Base-by-base conservation (phyloP, 768 basidiomycete species). In the Trametes maxima region DNA sequence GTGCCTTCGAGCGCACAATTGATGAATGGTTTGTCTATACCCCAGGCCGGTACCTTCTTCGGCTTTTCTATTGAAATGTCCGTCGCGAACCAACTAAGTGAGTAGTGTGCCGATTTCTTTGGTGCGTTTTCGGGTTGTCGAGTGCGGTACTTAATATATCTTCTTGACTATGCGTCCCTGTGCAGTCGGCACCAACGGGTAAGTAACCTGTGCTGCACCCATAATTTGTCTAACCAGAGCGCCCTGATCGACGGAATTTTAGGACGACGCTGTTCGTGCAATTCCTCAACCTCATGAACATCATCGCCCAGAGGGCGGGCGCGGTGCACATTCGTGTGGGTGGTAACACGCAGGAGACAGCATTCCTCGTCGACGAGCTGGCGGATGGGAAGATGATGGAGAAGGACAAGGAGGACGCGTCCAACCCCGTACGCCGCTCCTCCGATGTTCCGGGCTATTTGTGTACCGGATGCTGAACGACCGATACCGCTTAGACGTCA, bases 61-160 rank as follows among this genome's bases (percentile, higher is more conserved):
- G 89, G 88, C 0, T 92, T 92, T 69, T 89, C 86, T 4, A 80
- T 92, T 36, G 90, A 92, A 70, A 79, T 90, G 77, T 88, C 88
- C 47, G 85, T 91, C 3, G 79, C 85, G 10, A 60, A 57, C 47
- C 63, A 64, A 39, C 45, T 64, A 28, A 64, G 63, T 64, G 40
- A 60, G 63, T 60, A n/a, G 28, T 8, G 28, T 8, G 3, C 24
- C 8, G 13, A 24, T 39, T 46, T 35, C n/a, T 19, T 25, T n/a
- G 19, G 14, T 21, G 25, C 16, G 12, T 14, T 19, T n/a, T 19
- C 6, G 5, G 40, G 8, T 11, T 37, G 13, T 17, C 2, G 22
- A 16, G 12, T 10, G 45, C 14, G 28, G 19, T 13, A n/a, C 53
- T 55, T 3, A 36, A 22, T 1, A 14, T 14, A 8, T 46, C 19